These are phyloP conservation scores for Clavispora santaluciae DNA, from an alignment of 805 yeast species.

Conservation along the genomic window DNA sequence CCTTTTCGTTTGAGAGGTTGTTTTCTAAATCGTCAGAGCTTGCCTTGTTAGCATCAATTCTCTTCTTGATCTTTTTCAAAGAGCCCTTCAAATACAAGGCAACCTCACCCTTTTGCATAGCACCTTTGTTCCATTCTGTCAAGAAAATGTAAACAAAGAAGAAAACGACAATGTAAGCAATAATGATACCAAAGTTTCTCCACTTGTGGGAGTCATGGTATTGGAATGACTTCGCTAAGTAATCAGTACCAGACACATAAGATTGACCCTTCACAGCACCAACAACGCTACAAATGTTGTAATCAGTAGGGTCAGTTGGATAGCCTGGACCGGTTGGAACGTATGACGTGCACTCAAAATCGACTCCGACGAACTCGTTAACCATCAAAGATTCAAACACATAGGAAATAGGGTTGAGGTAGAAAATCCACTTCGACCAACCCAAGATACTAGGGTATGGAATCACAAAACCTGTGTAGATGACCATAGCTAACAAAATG, in stretches of 20 bases:
- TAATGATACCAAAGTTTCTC: conserved; percentile 72
- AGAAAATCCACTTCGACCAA: conserved; percentile 34
- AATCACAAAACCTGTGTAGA: conserved; percentile 47
- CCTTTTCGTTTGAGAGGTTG: conserved; percentile 27
- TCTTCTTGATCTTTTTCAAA: conserved; percentile 43
- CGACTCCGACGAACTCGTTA: conserved; percentile 57
- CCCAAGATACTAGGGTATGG: conserved; percentile 37
- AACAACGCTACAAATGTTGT: conserved; percentile 53
- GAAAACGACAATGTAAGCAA: conserved; percentile 48
- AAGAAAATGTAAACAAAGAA: conserved; percentile 28
- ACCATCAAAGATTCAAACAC: conserved; percentile 54
- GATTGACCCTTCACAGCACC: conserved; percentile 56
- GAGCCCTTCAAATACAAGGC: conserved; percentile 31
- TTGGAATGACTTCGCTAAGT: conserved; percentile 42
- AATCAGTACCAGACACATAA: conserved; percentile 56
- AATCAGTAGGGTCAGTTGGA: conserved; percentile 27
- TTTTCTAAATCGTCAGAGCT: conserved; percentile 33
- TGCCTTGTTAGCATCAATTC: conserved; percentile 16
- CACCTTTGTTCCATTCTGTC: conserved; percentile 43
- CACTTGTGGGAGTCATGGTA: conserved; percentile 61
- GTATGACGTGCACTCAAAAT: conserved; percentile 49
- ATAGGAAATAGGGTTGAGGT: conserved; percentile 39
- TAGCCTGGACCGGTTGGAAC: conserved; percentile 61
- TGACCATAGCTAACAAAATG: conserved; percentile 47
- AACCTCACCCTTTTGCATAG: conserved; percentile 42